phyloP scores from a whole-genome alignment of 2,329 filamentous ascomycete species.

The Xylariaceae sp. region DNA sequence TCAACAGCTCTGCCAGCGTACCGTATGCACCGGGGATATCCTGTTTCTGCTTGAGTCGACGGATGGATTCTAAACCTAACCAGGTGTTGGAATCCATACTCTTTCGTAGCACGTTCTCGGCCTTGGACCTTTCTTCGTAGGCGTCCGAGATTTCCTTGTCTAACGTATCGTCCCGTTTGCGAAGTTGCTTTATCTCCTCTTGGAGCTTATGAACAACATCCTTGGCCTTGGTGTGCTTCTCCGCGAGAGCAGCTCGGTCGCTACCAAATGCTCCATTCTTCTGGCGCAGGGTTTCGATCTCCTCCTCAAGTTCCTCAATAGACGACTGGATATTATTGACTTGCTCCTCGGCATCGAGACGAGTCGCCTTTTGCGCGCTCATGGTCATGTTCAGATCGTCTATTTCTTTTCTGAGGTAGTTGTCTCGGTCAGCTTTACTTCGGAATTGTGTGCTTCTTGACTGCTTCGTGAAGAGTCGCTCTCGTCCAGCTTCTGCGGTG shows the following conservation, averaged over 20 bases:
- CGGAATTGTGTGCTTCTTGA: constrained; percentile 81
- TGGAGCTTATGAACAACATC: constrained; percentile 72
- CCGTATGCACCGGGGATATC: constrained; percentile 85
- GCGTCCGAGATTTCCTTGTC: constrained; percentile 71
- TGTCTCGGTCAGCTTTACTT: constrained; percentile 82
- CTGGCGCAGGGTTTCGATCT: constrained; percentile 64
- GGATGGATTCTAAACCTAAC: constrained; percentile 79
- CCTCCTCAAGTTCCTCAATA: constrained; percentile 66
- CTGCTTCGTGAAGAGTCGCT: constrained; percentile 86
- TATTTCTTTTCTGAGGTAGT: constrained; percentile 75
- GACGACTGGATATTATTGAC: constrained; percentile 65
- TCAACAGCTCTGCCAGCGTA: constrained; percentile 86
- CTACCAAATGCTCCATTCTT: constrained; percentile 75
- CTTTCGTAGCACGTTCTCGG: constrained; percentile 71
- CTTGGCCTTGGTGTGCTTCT: constrained; percentile 70
- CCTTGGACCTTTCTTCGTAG: constrained; percentile 67
- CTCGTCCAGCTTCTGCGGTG: constrained; percentile 66
- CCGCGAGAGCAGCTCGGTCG: constrained; percentile 64
- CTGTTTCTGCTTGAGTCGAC: constrained; percentile 72
- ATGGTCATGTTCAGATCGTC: constrained; percentile 71
- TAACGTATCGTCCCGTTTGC: constrained; percentile 83
- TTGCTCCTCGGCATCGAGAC: constrained; percentile 79
- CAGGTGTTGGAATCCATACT: constrained; percentile 88
- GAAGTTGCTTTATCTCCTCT: constrained; percentile 82
- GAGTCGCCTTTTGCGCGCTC: constrained; percentile 75